Percentiles rank a stretch among this genome's conserved stretches.
phyloP scores from a whole-genome alignment of 768 basidiomycete species.

The Mycena sanguinolenta region DNA sequence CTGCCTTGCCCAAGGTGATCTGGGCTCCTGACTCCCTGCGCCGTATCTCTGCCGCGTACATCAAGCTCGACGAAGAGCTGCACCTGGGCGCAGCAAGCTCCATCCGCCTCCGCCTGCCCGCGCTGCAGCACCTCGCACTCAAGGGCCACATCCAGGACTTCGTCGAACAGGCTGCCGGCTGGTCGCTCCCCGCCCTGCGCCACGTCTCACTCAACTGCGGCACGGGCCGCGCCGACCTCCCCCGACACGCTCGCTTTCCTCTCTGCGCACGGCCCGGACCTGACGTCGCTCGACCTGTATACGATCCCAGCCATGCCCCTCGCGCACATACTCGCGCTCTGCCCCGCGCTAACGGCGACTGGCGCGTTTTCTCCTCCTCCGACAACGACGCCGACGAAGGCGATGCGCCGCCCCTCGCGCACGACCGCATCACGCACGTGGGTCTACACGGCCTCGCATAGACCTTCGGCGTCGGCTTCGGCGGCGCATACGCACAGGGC shows the following conservation, averaged over 20 bases:
- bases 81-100: no score
- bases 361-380: slow-evolving; percentile 62
- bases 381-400: slow-evolving; percentile 52
- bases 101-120: no score
- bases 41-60: slow-evolving; percentile 65
- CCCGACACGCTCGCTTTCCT: slow-evolving; percentile 76
- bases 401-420: no score
- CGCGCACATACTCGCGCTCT: slow-evolving; percentile 70
- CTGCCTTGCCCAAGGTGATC: slow-evolving; percentile 73
- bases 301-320: slow-evolving; percentile 70
- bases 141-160: no score
- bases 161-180: slow-evolving; percentile 75
- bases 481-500: slow-evolving; percentile 57
- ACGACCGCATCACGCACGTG: no score
- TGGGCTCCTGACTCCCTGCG: slow-evolving; percentile 79
- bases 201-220: slow-evolving; percentile 70
- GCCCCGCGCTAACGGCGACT: slow-evolving; percentile 82
- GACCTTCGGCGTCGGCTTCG: slow-evolving; percentile 77
- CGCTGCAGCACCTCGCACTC: no score
- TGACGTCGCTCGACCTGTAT: slow-evolving; percentile 77
- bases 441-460: slow-evolving; percentile 81
- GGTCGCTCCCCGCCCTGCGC: slow-evolving; percentile 72
- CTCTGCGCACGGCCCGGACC: slow-evolving; percentile 64
- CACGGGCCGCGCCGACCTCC: slow-evolving; percentile 57
- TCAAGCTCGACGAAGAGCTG: slow-evolving; percentile 72